These are phyloP conservation scores for Nakazawaea ernobii DNA, from an alignment of 805 yeast genomes.

Conservation along the genomic window DNA sequence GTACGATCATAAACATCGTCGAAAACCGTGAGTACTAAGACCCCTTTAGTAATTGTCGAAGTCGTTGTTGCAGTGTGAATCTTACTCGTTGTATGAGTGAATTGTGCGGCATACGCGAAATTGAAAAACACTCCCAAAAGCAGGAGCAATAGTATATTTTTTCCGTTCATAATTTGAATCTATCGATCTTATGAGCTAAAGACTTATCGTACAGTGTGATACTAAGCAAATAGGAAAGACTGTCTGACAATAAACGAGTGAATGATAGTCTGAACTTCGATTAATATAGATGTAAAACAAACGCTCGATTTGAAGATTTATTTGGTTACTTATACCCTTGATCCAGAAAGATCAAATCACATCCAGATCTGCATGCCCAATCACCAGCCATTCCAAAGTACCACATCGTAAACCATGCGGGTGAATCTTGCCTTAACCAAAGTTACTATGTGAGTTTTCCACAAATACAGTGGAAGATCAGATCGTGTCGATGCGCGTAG, in stretches of 20 bases:
- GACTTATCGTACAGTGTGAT: too few species aligned
- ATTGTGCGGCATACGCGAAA: conserved; percentile 7
- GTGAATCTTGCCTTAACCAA: too few species aligned
- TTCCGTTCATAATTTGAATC: neutral
- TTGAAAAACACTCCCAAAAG: neutral
- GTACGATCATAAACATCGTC: conserved; percentile 9
- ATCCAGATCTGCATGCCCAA: too few species aligned
- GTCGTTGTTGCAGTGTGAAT: conserved; percentile 25
- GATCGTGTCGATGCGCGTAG: too few species aligned
- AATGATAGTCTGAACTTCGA: neutral
- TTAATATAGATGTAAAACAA: too few species aligned
- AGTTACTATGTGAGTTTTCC: too few species aligned
- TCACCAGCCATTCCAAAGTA: conserved; percentile 5
- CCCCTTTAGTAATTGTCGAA: conserved; percentile 9
- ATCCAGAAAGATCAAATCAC: neutral
- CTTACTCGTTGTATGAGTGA: conserved; percentile 18
- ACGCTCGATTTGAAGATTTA: neutral
- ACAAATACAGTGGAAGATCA: too few species aligned
- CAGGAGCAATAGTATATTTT: neutral
- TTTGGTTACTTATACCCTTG: neutral
- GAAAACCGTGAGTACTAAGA: conserved; percentile 11
- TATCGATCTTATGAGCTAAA: neutral
- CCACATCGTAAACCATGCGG: too few species aligned
- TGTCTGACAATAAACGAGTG: neutral
- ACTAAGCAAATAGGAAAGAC: too few species aligned